phyloP scores from a whole-genome alignment of 2,329 filamentous ascomycete species.

The Penicillium sp. region DNA sequence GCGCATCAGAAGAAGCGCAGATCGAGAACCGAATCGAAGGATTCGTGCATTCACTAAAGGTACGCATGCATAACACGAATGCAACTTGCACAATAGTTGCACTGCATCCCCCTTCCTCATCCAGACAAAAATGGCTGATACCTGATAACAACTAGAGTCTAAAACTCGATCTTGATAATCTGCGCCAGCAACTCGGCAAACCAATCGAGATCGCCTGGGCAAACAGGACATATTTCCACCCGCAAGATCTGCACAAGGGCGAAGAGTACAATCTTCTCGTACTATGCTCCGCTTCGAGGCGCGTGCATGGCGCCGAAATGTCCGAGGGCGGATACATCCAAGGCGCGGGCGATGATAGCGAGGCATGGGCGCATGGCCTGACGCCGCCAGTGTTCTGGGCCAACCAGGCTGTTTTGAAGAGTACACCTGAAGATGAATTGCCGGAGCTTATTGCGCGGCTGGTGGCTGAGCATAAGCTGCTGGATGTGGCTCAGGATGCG shows the following conservation, averaged over 20 bases:
- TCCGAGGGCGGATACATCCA: constrained; percentile 75
- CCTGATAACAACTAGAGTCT: constrained; percentile 42
- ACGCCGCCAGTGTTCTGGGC: constrained; percentile 73
- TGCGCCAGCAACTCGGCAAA: constrained; percentile 54
- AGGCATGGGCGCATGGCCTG: constrained; percentile 80
- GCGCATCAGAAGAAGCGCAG: constrained; percentile 67
- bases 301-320: constrained; percentile 59
- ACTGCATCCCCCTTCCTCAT: background rate
- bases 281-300: constrained; percentile 73
- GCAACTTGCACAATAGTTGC: background rate
- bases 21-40: constrained; percentile 56
- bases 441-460: constrained; percentile 44
- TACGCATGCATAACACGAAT: constrained; percentile 14
- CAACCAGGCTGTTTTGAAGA: constrained; percentile 53
- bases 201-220: constrained; percentile 74
- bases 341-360: constrained; percentile 86
- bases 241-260: constrained; percentile 40
- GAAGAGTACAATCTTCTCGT: constrained; percentile 62
- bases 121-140: constrained; percentile 4
- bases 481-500: constrained; percentile 17
- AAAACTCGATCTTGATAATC: constrained; percentile 48
- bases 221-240: constrained; percentile 54
- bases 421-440: constrained; percentile 57
- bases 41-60: constrained; percentile 46
- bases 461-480: constrained; percentile 24